Percentiles rank a stretch among this genome's conserved stretches.
phyloP scores from a whole-genome alignment of 228 moss, liverwort and hornwort species.

The Sphagnum fallax region DNA sequence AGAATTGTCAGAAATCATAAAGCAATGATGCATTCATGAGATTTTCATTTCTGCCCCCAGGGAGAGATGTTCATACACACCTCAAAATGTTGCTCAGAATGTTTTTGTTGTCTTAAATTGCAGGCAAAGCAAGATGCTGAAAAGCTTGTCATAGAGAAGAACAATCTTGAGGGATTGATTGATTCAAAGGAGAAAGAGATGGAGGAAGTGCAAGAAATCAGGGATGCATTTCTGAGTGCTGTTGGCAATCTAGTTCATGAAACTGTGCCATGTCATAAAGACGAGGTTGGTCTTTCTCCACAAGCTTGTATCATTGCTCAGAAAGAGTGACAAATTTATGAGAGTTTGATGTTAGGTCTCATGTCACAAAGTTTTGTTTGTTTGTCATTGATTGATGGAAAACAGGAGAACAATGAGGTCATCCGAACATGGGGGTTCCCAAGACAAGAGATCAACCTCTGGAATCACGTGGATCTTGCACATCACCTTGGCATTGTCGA shows the following conservation, averaged over 20 bases:
- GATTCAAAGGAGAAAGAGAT: constrained; percentile 20
- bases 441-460: constrained; percentile 21
- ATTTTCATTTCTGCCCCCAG: too few species aligned
- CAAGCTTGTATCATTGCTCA: neutral
- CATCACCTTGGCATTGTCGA: constrained; percentile 37
- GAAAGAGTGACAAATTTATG: neutral
- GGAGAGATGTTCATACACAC: too few species aligned
- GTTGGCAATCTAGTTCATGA: constrained; percentile 50
- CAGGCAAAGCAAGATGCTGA: constrained; percentile 38
- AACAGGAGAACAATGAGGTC: constrained; percentile 28
- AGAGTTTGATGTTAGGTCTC: neutral
- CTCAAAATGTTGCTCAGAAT: too few species aligned
- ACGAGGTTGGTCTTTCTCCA: constrained; percentile 22
- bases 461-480: constrained; percentile 42
- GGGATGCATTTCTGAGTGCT: constrained; percentile 17
- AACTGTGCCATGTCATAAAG: constrained; percentile 24
- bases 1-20: too few species aligned
- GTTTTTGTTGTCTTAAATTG: too few species aligned
- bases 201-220: constrained; percentile 14
- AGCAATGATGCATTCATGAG: too few species aligned
- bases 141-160: constrained; percentile 18
- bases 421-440: constrained; percentile 23
- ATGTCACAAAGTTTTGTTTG: neutral
- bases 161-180: constrained; percentile 10
- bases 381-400: neutral